Evolutionary conservation across 78 protist genomes (phyloP).

Genomic region (Dictyostelium firmibasis): DNA sequence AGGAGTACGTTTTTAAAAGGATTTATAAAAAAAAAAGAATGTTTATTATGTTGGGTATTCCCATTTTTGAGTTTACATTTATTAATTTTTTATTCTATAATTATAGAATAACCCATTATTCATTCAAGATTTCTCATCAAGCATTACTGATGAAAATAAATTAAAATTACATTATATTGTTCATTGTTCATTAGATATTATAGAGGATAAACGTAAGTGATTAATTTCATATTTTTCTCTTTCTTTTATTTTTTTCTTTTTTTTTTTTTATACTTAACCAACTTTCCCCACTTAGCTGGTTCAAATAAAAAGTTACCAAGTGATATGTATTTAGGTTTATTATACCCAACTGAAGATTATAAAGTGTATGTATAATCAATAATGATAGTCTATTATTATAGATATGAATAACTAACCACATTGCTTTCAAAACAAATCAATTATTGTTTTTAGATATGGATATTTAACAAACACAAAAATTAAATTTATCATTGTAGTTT

Average conservation of each 20-base stretch:
- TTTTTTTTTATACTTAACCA: background rate
- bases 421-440: background rate
- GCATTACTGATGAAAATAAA: constrained; percentile 59
- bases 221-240: no score
- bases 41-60: no score
- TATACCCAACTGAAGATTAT: constrained; percentile 77
- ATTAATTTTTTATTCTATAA: background rate
- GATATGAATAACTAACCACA: no score
- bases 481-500: constrained; percentile 64
- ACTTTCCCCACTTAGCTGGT: constrained; percentile 8
- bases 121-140: constrained; percentile 57
- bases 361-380: constrained; percentile 23
- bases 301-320: constrained; percentile 33
- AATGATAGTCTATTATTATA: no score
- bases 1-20: background rate
- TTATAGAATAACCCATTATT: constrained; percentile 63
- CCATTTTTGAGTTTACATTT: background rate
- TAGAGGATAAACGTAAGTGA: constrained; percentile 67
- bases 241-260: background rate
- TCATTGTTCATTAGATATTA: constrained; percentile 74
- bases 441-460: background rate
- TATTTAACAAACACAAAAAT: constrained; percentile 70
- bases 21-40: no score
- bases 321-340: constrained; percentile 72
- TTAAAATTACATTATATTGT: constrained; percentile 73